These are phyloP conservation scores for Penicillium sp. DNA, from an alignment of 2,329 filamentous ascomycete genomes.

Conservation along the genomic window DNA sequence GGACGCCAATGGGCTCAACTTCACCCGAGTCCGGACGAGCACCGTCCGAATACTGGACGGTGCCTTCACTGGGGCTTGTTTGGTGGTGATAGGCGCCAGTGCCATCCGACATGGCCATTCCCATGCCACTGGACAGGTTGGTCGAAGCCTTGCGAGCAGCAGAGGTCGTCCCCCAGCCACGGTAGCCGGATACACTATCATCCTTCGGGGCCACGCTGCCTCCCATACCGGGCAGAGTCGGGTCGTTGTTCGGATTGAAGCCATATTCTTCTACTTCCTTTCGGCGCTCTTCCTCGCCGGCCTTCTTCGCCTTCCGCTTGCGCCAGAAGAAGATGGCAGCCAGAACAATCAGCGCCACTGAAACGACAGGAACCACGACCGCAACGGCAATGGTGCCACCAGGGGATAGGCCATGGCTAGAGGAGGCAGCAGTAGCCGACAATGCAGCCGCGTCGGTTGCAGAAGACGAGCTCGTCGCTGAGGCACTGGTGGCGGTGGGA, in stretches of 20 bases:
- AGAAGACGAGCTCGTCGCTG: conserved; percentile 17
- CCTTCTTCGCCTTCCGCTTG: conserved; percentile 78
- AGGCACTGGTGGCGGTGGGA: conserved; percentile 17
- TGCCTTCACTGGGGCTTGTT: conserved; percentile 61
- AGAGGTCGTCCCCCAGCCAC: conserved; percentile 83
- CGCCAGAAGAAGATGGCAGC: conserved; percentile 80
- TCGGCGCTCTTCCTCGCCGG: conserved; percentile 77
- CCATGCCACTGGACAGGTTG: conserved; percentile 71
- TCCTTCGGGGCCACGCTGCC: conserved; percentile 62
- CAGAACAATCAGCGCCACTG: conserved; percentile 73
- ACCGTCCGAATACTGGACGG: conserved; percentile 59
- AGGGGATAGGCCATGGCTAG: conserved; percentile 35
- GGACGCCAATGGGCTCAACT: conserved; percentile 75
- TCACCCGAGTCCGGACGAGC: conserved; percentile 57
- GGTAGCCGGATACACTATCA: conserved; percentile 68
- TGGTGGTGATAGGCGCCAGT: conserved; percentile 50
- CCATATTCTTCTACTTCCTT: conserved; percentile 98
- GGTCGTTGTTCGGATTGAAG: conserved; percentile 96
- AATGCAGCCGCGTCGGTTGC: conserved; percentile 20
- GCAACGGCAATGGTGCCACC: conserved; percentile 79
- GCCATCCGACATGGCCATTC: conserved; percentile 66
- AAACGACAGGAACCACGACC: conserved; percentile 87
- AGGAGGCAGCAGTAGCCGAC: conserved; percentile 23
- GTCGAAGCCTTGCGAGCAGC: conserved; percentile 81
- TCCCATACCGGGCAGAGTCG: conserved; percentile 62